These are phyloP conservation scores for Boletus holoroseus DNA, from an alignment of 1,284 basidiomycete species.

Conservation along the genomic window DNA sequence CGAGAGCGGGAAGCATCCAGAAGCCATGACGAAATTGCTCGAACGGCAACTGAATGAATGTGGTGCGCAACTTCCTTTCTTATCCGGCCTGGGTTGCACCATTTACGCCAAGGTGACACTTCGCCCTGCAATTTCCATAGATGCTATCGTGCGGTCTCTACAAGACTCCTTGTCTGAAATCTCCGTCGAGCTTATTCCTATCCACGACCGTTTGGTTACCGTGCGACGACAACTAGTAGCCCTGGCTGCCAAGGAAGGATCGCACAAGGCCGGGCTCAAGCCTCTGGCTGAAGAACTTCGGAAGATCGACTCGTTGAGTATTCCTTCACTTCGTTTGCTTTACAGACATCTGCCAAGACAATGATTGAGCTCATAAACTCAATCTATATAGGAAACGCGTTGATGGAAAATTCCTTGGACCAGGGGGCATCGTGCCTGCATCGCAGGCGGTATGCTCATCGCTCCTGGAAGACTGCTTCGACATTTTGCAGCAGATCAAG, in stretches of 20 bases:
- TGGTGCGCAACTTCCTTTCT: slow-evolving; percentile 50
- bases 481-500: slow-evolving; percentile 93
- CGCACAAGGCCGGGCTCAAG: slow-evolving; percentile 84
- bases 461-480: slow-evolving; percentile 94
- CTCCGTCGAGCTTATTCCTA: slow-evolving; percentile 81
- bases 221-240: slow-evolving; percentile 87
- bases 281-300: slow-evolving; percentile 88
- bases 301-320: slow-evolving; percentile 90
- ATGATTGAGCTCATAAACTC: slow-evolving; percentile 1
- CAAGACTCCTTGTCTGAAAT: slow-evolving; percentile 82
- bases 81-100: slow-evolving; percentile 10
- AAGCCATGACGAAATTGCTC: slow-evolving; percentile 85
- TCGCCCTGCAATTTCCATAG: slow-evolving; percentile 37
- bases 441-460: slow-evolving; percentile 89
- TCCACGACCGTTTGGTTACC: slow-evolving; percentile 85
- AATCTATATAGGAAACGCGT: slow-evolving; percentile 68
- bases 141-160: slow-evolving; percentile 69
- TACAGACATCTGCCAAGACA: slow-evolving; percentile 20
- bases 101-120: not conserved
- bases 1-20: slow-evolving; percentile 78
- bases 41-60: slow-evolving; percentile 89
- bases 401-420: slow-evolving; percentile 93
- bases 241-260: slow-evolving; percentile 81
- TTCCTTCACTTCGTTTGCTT: slow-evolving; percentile 32
- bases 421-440: slow-evolving; percentile 84